Evolutionary conservation across 1,284 basidiomycete species (phyloP), one percentile per base, ranked within the genome.

Genomic region (Apiotrichum gamsii): DNA sequence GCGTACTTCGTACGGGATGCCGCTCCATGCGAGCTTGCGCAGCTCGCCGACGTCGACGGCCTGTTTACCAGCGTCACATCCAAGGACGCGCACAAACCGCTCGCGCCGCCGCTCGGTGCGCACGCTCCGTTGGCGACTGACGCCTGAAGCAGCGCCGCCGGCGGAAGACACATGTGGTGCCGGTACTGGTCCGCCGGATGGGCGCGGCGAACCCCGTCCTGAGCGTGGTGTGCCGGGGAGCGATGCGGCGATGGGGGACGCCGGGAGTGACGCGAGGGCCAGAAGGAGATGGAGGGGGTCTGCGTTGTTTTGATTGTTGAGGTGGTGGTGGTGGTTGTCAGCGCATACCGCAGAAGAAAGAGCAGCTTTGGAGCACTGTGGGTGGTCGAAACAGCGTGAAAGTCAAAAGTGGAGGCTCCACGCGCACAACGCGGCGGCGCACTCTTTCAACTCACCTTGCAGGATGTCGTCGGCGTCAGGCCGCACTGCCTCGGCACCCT

Each of bases 21-120:
- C 95, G 40, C 85, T 85, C 94, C 94, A 99, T n/a, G 91, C 85
- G 25, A 96, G 78, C 59, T 88, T 87, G 37, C 90, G 79, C 51
- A 98, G 77, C 67, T 88, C 84, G 56, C 56, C 46, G 30, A 43
- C 18, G 54, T 70, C 59, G 14, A 66, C 59, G 3, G 59, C 62
- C 36, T 54, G 50, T 4, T 40, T 11, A 6, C 25, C 25, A 28
- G 8, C 11, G 15, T 25, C 40, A 20, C 30, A 32, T 30, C 24
- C 24, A 8, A 74, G 54, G 3, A 65, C 61, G 36, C 62, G 67
- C 2, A 58, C 61, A 43, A 72, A 73, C 43, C 61, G 67, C 38
- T 70, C 69, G 39, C 69, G 50, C 39, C 65, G 56, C 32, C 72
- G 51, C 50, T 70, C 70, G 2, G 70, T 70, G 18, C 72, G 51